Conservation (phyloP, 2,329 filamentous ascomycete genomes). For the Ampelomyces quisqualis region DNA sequence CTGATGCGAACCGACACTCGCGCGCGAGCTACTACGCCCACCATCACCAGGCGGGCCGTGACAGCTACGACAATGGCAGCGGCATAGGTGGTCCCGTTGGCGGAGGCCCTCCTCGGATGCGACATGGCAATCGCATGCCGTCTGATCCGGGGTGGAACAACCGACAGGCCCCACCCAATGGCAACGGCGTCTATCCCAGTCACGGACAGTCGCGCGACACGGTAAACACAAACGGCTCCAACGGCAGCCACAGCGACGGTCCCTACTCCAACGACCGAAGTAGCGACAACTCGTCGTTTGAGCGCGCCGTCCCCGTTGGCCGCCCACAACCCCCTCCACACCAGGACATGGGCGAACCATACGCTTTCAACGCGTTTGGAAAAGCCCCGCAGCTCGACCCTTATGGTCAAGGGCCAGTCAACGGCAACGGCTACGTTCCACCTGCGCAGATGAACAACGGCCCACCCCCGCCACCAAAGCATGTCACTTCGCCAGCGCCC, state of each 20-base stretch:
- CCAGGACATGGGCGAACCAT: conserved; percentile 47
- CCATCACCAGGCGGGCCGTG: conserved; percentile 35
- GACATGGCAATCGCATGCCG: conserved; percentile 46
- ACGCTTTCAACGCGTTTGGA: conserved; percentile 61
- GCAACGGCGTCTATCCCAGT: conserved; percentile 44
- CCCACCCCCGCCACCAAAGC: conserved; percentile 18
- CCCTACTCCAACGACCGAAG: conserved; percentile 84
- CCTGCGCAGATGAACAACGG: conserved; percentile 22
- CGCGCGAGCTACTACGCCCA: conserved; percentile 44
- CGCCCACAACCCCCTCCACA: conserved; percentile 42
- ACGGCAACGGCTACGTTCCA: conserved; percentile 20
- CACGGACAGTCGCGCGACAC: conserved; percentile 77
- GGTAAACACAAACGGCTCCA: conserved; percentile 73
- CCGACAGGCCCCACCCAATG: conserved; percentile 38
- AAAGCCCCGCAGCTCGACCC: conserved; percentile 47
- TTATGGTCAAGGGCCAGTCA: conserved; percentile 29
- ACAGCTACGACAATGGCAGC: conserved; percentile 42
- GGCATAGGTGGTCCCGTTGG: conserved; percentile 38
- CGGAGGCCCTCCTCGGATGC: conserved; percentile 34
- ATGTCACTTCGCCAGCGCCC: conserved; percentile 23
- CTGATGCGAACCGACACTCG: conserved; percentile 39
- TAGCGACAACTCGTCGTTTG: conserved; percentile 89
- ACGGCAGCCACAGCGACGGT: conserved; percentile 67
- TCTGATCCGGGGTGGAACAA: conserved; percentile 47
- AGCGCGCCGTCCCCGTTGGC: conserved; percentile 60